These are phyloP conservation scores for Fusarium lyarnte DNA, from an alignment of 2,329 filamentous ascomycete genomes.

Conservation along the genomic window DNA sequence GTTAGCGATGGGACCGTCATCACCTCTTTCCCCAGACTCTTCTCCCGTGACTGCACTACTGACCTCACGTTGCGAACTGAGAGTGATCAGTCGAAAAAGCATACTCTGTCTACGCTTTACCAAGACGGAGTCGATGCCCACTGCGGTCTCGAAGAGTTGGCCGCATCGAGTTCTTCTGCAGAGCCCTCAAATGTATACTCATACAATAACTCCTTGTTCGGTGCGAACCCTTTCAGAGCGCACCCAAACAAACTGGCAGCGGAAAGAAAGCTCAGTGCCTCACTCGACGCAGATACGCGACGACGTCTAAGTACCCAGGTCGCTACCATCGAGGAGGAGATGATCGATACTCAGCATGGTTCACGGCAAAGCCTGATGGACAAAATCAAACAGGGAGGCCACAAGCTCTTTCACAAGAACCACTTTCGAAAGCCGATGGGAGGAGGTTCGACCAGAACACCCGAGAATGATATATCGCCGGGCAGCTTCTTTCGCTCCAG, in stretches of 20 bases:
- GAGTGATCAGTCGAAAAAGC: conserved; percentile 20
- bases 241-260: background rate
- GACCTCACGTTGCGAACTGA: conserved; percentile 42
- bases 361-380: conserved; percentile 42
- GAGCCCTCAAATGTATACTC: conserved; percentile 19
- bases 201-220: conserved; percentile 35
- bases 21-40: conserved; percentile 49
- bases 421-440: conserved; percentile 29
- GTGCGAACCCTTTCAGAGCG: conserved; percentile 36
- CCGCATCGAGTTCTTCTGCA: conserved; percentile 10
- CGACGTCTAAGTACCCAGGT: conserved; percentile 42
- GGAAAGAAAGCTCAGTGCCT: conserved; percentile 36
- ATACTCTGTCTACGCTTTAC: conserved; percentile 35
- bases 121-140: conserved; percentile 47
- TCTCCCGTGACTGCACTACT: conserved; percentile 45
- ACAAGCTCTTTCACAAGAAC: conserved; percentile 37
- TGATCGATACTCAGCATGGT: conserved; percentile 10
- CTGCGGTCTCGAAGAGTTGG: conserved; percentile 12
- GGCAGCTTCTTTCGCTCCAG: conserved; percentile 20
- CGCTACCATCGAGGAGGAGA: conserved; percentile 6
- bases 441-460: background rate
- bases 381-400: conserved; percentile 43
- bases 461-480: background rate
- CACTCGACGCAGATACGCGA: conserved; percentile 39
- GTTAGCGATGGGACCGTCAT: conserved; percentile 41